Evolutionary conservation across 176 grass and related monocot genomes (phyloP).

Genomic region (Neostapfia colusana): DNA sequence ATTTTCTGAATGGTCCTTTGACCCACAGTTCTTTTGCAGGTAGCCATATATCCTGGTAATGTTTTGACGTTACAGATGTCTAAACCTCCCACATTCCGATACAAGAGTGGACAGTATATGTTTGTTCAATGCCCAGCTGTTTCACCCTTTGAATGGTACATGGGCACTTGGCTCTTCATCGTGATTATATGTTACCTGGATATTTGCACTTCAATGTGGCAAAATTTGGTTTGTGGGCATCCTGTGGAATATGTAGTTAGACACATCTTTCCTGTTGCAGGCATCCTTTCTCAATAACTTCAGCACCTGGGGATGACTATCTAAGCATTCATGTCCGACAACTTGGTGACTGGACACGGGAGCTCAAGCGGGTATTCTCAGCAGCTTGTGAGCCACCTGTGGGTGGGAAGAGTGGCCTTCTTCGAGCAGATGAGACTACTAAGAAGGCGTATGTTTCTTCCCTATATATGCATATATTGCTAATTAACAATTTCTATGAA

Average conservation of each 20-base stretch:
- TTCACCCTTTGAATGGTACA: constrained; percentile 96
- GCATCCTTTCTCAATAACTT: constrained; percentile 99
- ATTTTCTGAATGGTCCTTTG: constrained; percentile 37
- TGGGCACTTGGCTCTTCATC: constrained; percentile 47
- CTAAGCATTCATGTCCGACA: constrained; percentile 96
- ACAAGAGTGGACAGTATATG: constrained; percentile 97
- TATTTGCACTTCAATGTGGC: constrained; percentile 13
- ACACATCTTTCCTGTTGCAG: constrained; percentile 44
- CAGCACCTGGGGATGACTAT: constrained; percentile 85
- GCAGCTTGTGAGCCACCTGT: constrained; percentile 88
- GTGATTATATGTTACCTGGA: constrained; percentile 9
- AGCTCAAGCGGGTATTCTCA: constrained; percentile 82
- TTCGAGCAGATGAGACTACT: constrained; percentile 86
- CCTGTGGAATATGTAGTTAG: constrained; percentile 14
- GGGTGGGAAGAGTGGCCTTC: constrained; percentile 85
- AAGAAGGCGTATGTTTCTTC: constrained; percentile 60
- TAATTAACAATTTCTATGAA: no score
- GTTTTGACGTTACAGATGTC: constrained; percentile 97
- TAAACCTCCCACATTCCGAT: constrained; percentile 74
- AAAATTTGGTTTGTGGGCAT: neutral
- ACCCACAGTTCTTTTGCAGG: constrained; percentile 57
- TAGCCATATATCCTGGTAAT: constrained; percentile 95
- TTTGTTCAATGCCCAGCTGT: constrained; percentile 94
- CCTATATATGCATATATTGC: no score
- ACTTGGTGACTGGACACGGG: constrained; percentile 95